These are phyloP conservation scores for Dichotomocladium elegans DNA, from an alignment of 371 early-diverging fungal species.

Conservation along the genomic window DNA sequence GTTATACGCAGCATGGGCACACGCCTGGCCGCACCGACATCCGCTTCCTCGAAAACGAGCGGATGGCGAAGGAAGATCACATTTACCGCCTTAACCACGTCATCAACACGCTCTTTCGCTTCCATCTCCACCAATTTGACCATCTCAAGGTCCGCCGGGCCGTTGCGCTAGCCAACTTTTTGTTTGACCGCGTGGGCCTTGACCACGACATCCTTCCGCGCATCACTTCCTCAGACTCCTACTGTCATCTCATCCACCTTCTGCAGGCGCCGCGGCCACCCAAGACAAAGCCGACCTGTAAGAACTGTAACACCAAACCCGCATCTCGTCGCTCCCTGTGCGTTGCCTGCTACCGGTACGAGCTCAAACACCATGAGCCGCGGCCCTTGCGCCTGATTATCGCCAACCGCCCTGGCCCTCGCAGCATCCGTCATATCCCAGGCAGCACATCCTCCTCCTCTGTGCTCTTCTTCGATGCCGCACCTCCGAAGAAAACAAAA, in stretches of 20 bases:
- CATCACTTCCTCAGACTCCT: slow-evolving; percentile 3
- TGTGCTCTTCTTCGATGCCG: no score
- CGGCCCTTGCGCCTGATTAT: slow-evolving; percentile 32
- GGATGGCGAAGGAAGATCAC: slow-evolving; percentile 41
- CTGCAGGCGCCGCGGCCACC: slow-evolving; percentile 28
- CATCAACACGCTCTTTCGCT: slow-evolving; percentile 40
- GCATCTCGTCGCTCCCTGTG: slow-evolving; percentile 38
- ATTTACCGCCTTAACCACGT: slow-evolving; percentile 42
- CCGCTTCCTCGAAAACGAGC: slow-evolving; percentile 34
- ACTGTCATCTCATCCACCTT: slow-evolving; percentile 18
- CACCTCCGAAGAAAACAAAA: no score
- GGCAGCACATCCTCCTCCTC: background rate
- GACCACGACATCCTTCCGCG: slow-evolving; percentile 22
- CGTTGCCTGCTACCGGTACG: slow-evolving; percentile 45
- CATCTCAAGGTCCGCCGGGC: slow-evolving; percentile 18
- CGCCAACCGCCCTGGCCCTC: slow-evolving; percentile 25
- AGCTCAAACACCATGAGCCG: slow-evolving; percentile 32
- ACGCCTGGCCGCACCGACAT: slow-evolving; percentile 41
- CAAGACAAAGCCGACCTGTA: slow-evolving; percentile 33
- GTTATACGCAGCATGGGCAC: slow-evolving; percentile 30
- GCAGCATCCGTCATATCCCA: background rate
- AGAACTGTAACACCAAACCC: slow-evolving; percentile 37
- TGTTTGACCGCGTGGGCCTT: slow-evolving; percentile 31
- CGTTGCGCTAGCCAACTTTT: slow-evolving; percentile 31
- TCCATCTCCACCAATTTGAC: slow-evolving; percentile 32